Evolutionary conservation across 768 basidiomycete species (phyloP).

Genomic region (Rhodotorula graminis): DNA sequence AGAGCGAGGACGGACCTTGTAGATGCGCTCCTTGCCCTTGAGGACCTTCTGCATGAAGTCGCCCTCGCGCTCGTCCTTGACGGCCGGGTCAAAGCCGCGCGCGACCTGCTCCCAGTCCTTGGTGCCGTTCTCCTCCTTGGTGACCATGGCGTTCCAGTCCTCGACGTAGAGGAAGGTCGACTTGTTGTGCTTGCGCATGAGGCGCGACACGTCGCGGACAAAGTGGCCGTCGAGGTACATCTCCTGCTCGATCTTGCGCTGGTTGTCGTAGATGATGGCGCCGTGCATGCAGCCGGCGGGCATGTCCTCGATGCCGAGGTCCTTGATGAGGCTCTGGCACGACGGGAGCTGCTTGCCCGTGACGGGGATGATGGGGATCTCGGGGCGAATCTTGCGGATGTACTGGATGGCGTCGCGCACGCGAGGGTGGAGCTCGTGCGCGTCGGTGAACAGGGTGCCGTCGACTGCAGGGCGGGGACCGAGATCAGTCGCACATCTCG

Average conservation of each 20-base stretch:
- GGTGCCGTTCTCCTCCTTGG: constrained; percentile 38
- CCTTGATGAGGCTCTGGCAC: constrained; percentile 30
- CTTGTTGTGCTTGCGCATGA: constrained; percentile 41
- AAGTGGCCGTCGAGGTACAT: constrained; percentile 35
- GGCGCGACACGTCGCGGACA: constrained; percentile 33
- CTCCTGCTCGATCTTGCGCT: constrained; percentile 35
- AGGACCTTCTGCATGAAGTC: constrained; percentile 37
- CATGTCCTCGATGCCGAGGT: constrained; percentile 25
- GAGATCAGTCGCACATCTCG: neutral
- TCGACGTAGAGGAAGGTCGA: constrained; percentile 40
- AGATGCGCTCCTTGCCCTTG: constrained; percentile 31
- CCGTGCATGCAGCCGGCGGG: constrained; percentile 39
- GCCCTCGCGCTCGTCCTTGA: constrained; percentile 34
- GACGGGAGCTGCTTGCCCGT: constrained; percentile 40
- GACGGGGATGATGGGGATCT: constrained; percentile 40
- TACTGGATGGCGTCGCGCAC: constrained; percentile 34
- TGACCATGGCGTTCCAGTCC: constrained; percentile 39
- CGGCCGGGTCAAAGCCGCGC: constrained; percentile 39
- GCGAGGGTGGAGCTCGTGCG: constrained; percentile 38
- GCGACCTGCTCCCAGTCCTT: constrained; percentile 39
- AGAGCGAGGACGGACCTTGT: constrained; percentile 15
- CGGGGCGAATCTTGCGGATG: constrained; percentile 36
- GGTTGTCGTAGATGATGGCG: constrained; percentile 40
- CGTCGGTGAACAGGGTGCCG: constrained; percentile 40
- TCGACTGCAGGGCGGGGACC: constrained; percentile 4